Evolutionary conservation across 2,329 filamentous ascomycete species (phyloP).

Genomic region (Myriosclerotinia duriaeana): DNA sequence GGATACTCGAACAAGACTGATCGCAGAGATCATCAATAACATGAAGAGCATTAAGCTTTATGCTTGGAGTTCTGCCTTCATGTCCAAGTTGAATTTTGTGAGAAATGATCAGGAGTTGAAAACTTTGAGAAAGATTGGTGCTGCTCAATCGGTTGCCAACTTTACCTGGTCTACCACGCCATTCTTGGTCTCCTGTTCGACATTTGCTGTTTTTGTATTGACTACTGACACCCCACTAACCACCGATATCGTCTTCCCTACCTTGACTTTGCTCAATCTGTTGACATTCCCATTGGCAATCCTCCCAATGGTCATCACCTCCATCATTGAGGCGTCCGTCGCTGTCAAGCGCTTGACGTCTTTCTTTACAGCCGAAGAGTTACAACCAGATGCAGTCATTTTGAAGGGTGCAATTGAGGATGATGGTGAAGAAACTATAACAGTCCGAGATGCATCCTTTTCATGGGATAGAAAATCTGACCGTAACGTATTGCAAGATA

Average conservation of each 20-base stretch:
- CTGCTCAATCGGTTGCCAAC: constrained; percentile 88
- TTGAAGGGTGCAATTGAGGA: constrained; percentile 69
- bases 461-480: constrained; percentile 88
- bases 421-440: constrained; percentile 79
- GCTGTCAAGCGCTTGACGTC: constrained; percentile 81
- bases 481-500: constrained; percentile 71
- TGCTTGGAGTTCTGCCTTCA: constrained; percentile 95
- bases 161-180: constrained; percentile 98
- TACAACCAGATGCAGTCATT: constrained; percentile 80
- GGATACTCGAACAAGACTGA: constrained; percentile 84
- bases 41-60: constrained; percentile 99
- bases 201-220: constrained; percentile 90
- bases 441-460: constrained; percentile 81
- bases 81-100: constrained; percentile 94
- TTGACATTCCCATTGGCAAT: constrained; percentile 93
- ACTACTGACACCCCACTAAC: constrained; percentile 78
- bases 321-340: constrained; percentile 93
- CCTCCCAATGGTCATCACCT: constrained; percentile 95
- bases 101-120: constrained; percentile 94
- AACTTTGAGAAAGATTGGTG: constrained; percentile 93
- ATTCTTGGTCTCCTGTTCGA: constrained; percentile 95
- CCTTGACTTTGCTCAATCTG: constrained; percentile 89
- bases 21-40: constrained; percentile 97
- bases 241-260: constrained; percentile 94
- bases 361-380: constrained; percentile 83